phyloP scores from a whole-genome alignment of 768 basidiomycete genomes.

The Boletus subcaerulescens region DNA sequence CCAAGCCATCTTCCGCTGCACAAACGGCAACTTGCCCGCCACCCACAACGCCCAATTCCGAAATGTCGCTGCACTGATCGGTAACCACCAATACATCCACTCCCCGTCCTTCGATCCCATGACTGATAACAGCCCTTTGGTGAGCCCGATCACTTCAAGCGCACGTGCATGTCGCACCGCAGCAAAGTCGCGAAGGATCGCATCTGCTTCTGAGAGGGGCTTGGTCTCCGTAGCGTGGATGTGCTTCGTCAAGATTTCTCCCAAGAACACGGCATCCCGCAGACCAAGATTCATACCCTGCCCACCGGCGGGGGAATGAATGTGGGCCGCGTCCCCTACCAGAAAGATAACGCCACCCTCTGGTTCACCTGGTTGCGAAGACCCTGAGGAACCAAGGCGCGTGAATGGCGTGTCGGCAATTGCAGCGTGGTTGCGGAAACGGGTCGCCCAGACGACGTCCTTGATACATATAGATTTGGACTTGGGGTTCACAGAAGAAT shows the following conservation, averaged over 20 bases:
- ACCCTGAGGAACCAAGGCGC: constrained; percentile 20
- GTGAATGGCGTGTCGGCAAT: constrained; percentile 41
- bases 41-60: constrained; percentile 29
- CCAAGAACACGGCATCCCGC: constrained; percentile 49
- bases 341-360: constrained; percentile 27
- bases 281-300: constrained; percentile 61
- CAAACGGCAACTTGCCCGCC: constrained; percentile 17
- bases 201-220: constrained; percentile 25
- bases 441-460: constrained; percentile 43
- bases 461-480: constrained; percentile 33
- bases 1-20: constrained; percentile 21
- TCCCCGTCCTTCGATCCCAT: constrained; percentile 16
- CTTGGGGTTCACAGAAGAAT: constrained; percentile 34
- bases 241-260: constrained; percentile 40
- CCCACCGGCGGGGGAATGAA: constrained; percentile 54
- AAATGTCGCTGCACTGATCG: constrained; percentile 23
- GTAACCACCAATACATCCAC: constrained; percentile 26
- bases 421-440: constrained; percentile 47
- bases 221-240: constrained; percentile 16
- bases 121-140: constrained; percentile 34
- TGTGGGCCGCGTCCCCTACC: constrained; percentile 49
- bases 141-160: constrained; percentile 40
- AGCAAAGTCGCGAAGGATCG: constrained; percentile 37
- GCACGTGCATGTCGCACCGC: constrained; percentile 37
- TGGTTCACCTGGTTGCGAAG: neutral